Conservation (phyloP, 208 protist genomes). For the Trypanosomatidae sp. region DNA sequence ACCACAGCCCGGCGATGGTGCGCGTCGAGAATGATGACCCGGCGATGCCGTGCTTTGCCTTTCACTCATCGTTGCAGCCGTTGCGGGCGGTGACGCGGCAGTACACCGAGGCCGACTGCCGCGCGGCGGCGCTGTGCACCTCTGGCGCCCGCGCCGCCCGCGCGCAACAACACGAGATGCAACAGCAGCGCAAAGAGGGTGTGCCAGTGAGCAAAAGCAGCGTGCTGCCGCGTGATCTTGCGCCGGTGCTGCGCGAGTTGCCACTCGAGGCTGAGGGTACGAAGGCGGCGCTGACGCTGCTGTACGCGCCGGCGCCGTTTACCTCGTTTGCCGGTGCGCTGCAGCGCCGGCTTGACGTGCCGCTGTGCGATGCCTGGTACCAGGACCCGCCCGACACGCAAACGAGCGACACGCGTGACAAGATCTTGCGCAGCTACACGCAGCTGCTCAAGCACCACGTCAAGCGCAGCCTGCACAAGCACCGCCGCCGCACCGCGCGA, state of each 20-base stretch:
- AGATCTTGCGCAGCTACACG: slow-evolving; percentile 98
- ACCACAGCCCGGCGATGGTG: slow-evolving; percentile 90
- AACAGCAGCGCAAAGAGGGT: background rate
- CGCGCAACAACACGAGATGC: slow-evolving; percentile 1
- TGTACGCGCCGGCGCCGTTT: slow-evolving; percentile 98
- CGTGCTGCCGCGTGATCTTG: slow-evolving; percentile 52
- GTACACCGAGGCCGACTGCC: slow-evolving; percentile 13
- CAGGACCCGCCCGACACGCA: slow-evolving; percentile 84
- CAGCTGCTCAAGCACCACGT: slow-evolving; percentile 99
- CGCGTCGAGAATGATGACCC: slow-evolving; percentile 94
- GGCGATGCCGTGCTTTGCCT: slow-evolving; percentile 98
- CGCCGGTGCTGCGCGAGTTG: slow-evolving; percentile 66
- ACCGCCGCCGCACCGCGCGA: slow-evolving; percentile 19
- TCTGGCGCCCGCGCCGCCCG: slow-evolving; percentile 5
- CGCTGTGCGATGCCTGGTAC: slow-evolving; percentile 98
- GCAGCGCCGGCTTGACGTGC: slow-evolving; percentile 96
- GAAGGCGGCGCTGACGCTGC: slow-evolving; percentile 91
- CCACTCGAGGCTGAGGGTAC: slow-evolving; percentile 91
- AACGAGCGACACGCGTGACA: slow-evolving; percentile 59
- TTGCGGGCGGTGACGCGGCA: slow-evolving; percentile 79
- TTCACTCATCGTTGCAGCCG: slow-evolving; percentile 97
- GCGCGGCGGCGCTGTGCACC: slow-evolving; percentile 22
- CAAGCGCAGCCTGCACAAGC: slow-evolving; percentile 94
- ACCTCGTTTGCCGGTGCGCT: slow-evolving; percentile 92
- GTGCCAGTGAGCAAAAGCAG: background rate